These are phyloP conservation scores for Hansenula sp. DNA, from an alignment of 1,139 yeast species.

Conservation along the genomic window DNA sequence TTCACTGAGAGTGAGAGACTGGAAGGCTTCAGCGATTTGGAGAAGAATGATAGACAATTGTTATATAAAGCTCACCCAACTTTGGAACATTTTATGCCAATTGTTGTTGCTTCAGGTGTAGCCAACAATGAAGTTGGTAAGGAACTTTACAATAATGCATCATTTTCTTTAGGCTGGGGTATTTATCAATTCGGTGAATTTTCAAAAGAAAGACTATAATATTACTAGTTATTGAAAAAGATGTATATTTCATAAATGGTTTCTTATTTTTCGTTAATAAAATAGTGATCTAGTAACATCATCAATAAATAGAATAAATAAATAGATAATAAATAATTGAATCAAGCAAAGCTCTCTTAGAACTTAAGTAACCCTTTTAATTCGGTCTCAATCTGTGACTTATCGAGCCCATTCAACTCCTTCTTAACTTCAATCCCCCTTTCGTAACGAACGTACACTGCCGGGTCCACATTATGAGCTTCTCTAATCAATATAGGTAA, in stretches of 20 bases:
- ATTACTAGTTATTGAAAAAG: slow-evolving; percentile 1
- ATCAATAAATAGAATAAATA: slow-evolving; percentile 6
- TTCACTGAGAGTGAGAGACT: too few relatives aligned
- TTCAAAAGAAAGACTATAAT: slow-evolving; percentile 1
- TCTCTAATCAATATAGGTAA: slow-evolving; percentile 21
- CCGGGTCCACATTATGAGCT: slow-evolving; percentile 15
- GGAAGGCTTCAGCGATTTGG: too few relatives aligned
- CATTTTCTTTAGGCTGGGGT: slow-evolving; percentile 64
- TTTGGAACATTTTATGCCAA: slow-evolving; percentile 68
- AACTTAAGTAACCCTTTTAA: slow-evolving; percentile 14
- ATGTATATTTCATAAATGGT: background rate
- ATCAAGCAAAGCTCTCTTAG: background rate
- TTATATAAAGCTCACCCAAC: slow-evolving; percentile 65
- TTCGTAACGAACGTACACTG: slow-evolving; percentile 20
- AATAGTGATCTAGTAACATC: too few relatives aligned
- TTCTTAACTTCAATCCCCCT: slow-evolving; percentile 19
- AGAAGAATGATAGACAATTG: slow-evolving; percentile 31
- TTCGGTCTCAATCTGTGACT: slow-evolving; percentile 16
- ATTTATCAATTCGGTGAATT: slow-evolving; percentile 42
- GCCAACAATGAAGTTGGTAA: slow-evolving; percentile 35
- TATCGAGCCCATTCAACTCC: slow-evolving; percentile 16
- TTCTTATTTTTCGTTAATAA: too few relatives aligned
- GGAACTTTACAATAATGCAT: slow-evolving; percentile 43
- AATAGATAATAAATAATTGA: slow-evolving; percentile 2
- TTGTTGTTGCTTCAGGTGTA: slow-evolving; percentile 66